phyloP scores from a whole-genome alignment of 441 rosid genomes.

The Jatropha multifida region DNA sequence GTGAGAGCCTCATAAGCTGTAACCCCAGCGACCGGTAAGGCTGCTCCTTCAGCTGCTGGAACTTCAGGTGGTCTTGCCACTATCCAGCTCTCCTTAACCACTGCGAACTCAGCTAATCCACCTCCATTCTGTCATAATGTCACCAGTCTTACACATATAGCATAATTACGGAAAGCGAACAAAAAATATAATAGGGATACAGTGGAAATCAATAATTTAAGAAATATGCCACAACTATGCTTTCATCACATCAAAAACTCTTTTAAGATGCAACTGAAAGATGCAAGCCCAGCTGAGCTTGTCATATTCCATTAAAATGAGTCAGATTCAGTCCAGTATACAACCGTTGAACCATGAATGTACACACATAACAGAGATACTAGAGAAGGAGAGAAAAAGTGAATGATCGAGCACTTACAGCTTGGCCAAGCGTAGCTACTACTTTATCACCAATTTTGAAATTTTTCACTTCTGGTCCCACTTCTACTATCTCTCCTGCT shows the following conservation, averaged over 20 bases:
- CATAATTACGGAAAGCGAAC: slow-evolving; percentile 4
- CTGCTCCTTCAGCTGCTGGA: slow-evolving; percentile 68
- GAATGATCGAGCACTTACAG: slow-evolving; percentile 16
- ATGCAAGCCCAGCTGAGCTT: too few species aligned
- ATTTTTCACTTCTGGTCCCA: slow-evolving; percentile 51
- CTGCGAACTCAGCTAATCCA: slow-evolving; percentile 62
- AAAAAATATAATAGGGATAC: neutral
- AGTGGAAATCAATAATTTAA: neutral
- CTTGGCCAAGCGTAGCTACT: slow-evolving; percentile 40
- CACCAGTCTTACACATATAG: neutral
- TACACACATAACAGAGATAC: too few species aligned
- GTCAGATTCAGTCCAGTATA: too few species aligned
- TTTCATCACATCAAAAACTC: too few species aligned
- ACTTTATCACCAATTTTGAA: slow-evolving; percentile 81
- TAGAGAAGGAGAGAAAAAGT: neutral
- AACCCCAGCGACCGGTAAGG: slow-evolving; percentile 60
- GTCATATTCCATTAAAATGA: too few species aligned
- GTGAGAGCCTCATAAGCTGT: slow-evolving; percentile 68
- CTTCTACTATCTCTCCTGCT: slow-evolving; percentile 40
- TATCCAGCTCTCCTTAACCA: slow-evolving; percentile 56
- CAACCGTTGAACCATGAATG: neutral
- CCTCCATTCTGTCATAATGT: slow-evolving; percentile 46
- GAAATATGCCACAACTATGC: neutral
- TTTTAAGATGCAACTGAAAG: too few species aligned
- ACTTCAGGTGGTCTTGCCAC: slow-evolving; percentile 67